Conservation (phyloP, 768 basidiomycete genomes). For the Plicaturopsis crispa region DNA sequence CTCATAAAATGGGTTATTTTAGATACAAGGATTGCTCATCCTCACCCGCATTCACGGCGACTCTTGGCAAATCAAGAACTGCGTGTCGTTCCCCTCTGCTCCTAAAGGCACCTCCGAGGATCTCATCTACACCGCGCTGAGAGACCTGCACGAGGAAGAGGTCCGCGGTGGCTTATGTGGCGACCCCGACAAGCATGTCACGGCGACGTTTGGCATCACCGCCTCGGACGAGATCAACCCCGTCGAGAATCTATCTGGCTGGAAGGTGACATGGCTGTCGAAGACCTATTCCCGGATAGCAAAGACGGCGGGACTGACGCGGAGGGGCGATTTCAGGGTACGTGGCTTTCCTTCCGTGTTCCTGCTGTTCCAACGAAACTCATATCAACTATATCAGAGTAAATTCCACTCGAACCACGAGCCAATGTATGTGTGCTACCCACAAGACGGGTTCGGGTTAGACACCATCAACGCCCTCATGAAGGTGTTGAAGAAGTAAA, state of each 20-base stretch:
- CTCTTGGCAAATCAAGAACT: slow-evolving; percentile 50
- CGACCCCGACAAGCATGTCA: slow-evolving; percentile 23
- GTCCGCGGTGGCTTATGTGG: slow-evolving; percentile 8
- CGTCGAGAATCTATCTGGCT: slow-evolving; percentile 36
- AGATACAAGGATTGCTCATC: slow-evolving; percentile 43
- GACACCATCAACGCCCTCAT: slow-evolving; percentile 36
- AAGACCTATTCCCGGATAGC: slow-evolving; percentile 36
- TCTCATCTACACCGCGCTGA: slow-evolving; percentile 41
- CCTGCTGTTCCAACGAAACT: background rate
- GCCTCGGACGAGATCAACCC: slow-evolving; percentile 32
- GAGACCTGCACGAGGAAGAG: slow-evolving; percentile 29
- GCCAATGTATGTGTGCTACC: slow-evolving; percentile 45
- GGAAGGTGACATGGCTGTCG: slow-evolving; percentile 35
- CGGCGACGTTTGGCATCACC: slow-evolving; percentile 41
- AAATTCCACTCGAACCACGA: slow-evolving; percentile 37
- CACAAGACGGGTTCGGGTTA: slow-evolving; percentile 37
- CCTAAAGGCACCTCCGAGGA: slow-evolving; percentile 47
- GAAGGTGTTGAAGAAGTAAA: slow-evolving; percentile 29
- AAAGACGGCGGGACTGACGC: slow-evolving; percentile 28
- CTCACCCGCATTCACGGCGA: slow-evolving; percentile 36
- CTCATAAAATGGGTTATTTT: no score
- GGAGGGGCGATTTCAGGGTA: slow-evolving; percentile 38
- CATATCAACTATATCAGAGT: slow-evolving; percentile 17
- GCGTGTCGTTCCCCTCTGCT: slow-evolving; percentile 42
- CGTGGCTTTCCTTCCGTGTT: slow-evolving; percentile 5